These are phyloP conservation scores for Talaromyces sp. DNA, from an alignment of 2,329 filamentous ascomycete species.

Conservation along the genomic window DNA sequence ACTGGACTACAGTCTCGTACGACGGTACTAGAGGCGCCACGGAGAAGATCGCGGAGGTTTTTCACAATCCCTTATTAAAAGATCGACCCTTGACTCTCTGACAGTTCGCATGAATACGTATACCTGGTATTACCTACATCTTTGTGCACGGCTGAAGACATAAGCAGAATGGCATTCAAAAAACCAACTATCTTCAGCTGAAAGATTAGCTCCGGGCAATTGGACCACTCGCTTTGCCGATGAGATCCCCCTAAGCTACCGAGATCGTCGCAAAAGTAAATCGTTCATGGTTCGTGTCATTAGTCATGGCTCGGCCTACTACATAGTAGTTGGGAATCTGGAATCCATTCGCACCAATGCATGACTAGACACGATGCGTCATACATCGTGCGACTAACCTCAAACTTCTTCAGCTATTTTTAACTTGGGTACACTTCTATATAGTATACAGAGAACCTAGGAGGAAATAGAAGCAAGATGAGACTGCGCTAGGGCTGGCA, in stretches of 20 bases:
- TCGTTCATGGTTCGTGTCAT: neutral
- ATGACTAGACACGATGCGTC: neutral
- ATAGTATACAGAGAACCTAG: neutral
- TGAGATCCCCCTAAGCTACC: neutral
- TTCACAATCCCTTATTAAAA: neutral
- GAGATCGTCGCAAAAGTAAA: neutral
- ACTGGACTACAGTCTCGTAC: neutral
- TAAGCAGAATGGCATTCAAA: neutral
- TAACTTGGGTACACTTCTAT: neutral
- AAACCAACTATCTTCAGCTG: neutral
- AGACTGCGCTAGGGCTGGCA: neutral
- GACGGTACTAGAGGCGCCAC: conserved; percentile 1
- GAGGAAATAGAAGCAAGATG: neutral
- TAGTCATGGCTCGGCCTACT: conserved; percentile 8
- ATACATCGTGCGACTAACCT: neutral
- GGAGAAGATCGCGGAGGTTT: conserved; percentile 4
- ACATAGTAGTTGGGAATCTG: neutral
- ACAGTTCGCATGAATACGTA: neutral
- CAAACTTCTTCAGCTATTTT: neutral
- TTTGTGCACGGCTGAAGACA: neutral
- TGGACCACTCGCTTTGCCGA: neutral
- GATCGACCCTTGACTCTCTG: neutral
- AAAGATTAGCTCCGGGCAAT: neutral
- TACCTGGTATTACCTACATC: neutral
- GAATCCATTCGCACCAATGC: neutral